These are phyloP conservation scores for Neurospora intermedia DNA, from an alignment of 495 filamentous ascomycete species.

Conservation along the genomic window DNA sequence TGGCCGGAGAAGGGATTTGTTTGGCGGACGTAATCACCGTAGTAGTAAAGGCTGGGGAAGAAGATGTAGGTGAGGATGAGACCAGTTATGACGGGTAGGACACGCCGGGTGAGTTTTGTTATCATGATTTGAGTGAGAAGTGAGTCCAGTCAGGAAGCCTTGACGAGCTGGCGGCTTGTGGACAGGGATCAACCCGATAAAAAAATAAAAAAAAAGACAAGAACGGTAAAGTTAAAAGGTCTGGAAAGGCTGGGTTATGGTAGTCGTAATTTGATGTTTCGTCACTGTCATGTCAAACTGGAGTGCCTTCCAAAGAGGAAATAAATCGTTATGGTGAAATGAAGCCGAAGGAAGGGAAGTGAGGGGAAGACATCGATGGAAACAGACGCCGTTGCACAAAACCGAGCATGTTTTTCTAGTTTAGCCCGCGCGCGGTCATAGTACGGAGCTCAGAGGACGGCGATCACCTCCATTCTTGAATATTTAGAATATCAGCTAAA, in stretches of 20 bases:
- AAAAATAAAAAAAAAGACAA: no score
- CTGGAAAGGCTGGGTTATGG: not conserved
- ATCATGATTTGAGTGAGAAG: not conserved
- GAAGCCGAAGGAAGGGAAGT: not conserved
- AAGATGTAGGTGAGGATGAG: conserved; percentile 16
- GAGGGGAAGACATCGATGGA: not conserved
- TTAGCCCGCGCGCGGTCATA: not conserved
- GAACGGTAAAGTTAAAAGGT: not conserved
- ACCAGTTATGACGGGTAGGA: conserved; percentile 15
- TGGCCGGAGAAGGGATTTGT: conserved; percentile 32
- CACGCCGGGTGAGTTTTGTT: not conserved
- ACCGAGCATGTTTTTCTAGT: not conserved
- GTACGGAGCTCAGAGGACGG: not conserved
- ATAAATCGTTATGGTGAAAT: not conserved
- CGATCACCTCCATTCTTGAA: not conserved
- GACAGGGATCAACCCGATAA: not conserved
- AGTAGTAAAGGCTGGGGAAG: conserved; percentile 19
- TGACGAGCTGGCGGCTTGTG: not conserved
- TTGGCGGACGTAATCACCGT: conserved; percentile 28
- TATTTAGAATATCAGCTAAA: no score
- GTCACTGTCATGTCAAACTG: not conserved
- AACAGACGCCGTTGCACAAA: not conserved
- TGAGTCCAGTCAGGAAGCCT: not conserved
- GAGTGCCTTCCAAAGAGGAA: not conserved
- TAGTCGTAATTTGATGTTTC: not conserved